phyloP scores from a whole-genome alignment of 108 stramenopile species.

The Nitzschia sp. region DNA sequence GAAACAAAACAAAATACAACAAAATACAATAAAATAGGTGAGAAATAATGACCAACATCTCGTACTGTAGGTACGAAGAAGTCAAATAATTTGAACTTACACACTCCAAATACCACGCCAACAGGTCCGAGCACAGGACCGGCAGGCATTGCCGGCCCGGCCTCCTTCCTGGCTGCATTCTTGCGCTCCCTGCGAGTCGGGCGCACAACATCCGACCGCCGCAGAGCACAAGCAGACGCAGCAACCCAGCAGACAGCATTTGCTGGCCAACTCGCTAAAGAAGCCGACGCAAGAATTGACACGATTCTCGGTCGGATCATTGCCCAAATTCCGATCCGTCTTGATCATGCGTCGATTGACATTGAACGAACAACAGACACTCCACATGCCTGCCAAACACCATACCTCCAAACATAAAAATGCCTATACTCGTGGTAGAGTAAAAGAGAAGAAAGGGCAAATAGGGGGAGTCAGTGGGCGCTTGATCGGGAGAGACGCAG shows the following conservation, averaged over 20 bases:
- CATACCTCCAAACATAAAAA: slow-evolving; percentile 57
- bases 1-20: no score
- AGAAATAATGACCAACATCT: no score
- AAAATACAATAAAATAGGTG: no score
- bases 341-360: slow-evolving; percentile 56
- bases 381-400: slow-evolving; percentile 48
- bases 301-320: slow-evolving; percentile 59
- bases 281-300: slow-evolving; percentile 50
- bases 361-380: slow-evolving; percentile 63
- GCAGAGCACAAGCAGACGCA: slow-evolving; percentile 36
- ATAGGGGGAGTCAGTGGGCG: no score
- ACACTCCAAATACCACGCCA: slow-evolving; percentile 58
- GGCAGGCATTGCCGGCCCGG: slow-evolving; percentile 50
- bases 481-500: no score
- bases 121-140: slow-evolving; percentile 45
- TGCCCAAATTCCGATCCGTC: slow-evolving; percentile 46
- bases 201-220: slow-evolving; percentile 50
- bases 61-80: no score
- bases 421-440: slow-evolving; percentile 38
- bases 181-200: slow-evolving; percentile 54
- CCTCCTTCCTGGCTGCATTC: slow-evolving; percentile 54
- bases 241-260: slow-evolving; percentile 31
- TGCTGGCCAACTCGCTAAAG: slow-evolving; percentile 28
- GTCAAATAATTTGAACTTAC: no score
- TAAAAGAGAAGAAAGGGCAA: no score